Percentiles rank a stretch among this genome's conserved stretches.
phyloP scores from a whole-genome alignment of 1,139 yeast genomes.

The Saccharomyces hybrid region DNA sequence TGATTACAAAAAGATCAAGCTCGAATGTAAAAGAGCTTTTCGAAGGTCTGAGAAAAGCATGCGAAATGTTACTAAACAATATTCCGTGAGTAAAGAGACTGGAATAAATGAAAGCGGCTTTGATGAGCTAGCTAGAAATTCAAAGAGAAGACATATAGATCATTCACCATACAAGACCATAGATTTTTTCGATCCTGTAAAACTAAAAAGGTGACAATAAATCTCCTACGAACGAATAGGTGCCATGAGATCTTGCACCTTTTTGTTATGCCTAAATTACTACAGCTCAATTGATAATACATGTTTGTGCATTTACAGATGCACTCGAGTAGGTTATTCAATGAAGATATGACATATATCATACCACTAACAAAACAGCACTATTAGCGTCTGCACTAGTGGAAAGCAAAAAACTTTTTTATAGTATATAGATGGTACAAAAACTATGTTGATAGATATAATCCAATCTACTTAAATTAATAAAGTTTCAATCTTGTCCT shows the following conservation, averaged over 20 bases:
- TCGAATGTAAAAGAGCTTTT: background rate
- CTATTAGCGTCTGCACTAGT: background rate
- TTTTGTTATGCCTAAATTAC: too few species aligned
- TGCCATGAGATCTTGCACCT: background rate
- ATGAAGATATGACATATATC: background rate
- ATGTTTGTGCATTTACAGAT: background rate
- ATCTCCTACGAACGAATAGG: background rate
- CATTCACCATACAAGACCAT: background rate
- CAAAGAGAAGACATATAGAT: background rate
- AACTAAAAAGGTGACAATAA: background rate
- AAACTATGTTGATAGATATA: background rate
- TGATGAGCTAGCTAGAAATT: background rate
- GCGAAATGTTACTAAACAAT: background rate
- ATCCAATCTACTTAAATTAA: slow-evolving; percentile 51
- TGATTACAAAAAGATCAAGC: background rate
- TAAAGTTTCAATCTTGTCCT: slow-evolving; percentile 98
- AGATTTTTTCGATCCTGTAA: background rate
- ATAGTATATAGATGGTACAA: background rate
- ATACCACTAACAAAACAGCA: background rate
- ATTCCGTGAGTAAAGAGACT: background rate
- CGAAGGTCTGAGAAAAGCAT: background rate
- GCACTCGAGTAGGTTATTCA: background rate
- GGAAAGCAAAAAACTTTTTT: background rate
- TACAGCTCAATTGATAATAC: too few species aligned
- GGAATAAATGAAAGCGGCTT: background rate